Conservation (phyloP, 2,329 filamentous ascomycete genomes). For the Aureobasidium sp. region DNA sequence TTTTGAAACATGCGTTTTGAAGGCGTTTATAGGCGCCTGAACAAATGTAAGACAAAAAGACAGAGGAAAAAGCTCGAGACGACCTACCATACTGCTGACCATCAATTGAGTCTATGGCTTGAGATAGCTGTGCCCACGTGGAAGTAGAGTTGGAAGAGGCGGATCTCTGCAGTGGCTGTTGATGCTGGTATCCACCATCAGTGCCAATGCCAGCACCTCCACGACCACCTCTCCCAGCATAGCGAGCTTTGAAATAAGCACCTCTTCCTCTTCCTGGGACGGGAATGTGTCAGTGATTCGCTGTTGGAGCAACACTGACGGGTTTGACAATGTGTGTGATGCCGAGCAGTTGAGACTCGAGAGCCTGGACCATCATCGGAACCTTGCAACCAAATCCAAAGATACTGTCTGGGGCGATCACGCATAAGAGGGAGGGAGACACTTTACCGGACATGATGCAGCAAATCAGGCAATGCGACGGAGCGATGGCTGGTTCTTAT, state of each 20-base stretch:
- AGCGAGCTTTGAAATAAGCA: slow-evolving; percentile 26
- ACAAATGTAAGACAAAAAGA: neutral
- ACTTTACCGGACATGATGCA: slow-evolving; percentile 14
- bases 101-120: slow-evolving; percentile 21
- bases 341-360: slow-evolving; percentile 2
- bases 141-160: neutral
- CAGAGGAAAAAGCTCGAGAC: neutral
- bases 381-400: slow-evolving; percentile 8
- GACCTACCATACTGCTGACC: slow-evolving; percentile 28
- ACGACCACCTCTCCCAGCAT: slow-evolving; percentile 20
- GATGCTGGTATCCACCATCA: neutral
- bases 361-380: slow-evolving; percentile 13
- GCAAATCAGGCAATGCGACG: neutral
- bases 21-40: slow-evolving; percentile 30
- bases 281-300: slow-evolving; percentile 7
- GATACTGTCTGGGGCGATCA: neutral
- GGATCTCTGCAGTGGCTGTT: neutral
- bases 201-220: neutral
- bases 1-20: slow-evolving; percentile 23
- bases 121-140: slow-evolving; percentile 1
- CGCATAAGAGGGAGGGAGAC: slow-evolving; percentile 1
- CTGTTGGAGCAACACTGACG: slow-evolving; percentile 15
- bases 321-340: neutral
- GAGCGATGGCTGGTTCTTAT: neutral
- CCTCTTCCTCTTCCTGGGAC: slow-evolving; percentile 24